phyloP scores from a whole-genome alignment of 2,329 filamentous ascomycete genomes.

The Grosmannia huntii region DNA sequence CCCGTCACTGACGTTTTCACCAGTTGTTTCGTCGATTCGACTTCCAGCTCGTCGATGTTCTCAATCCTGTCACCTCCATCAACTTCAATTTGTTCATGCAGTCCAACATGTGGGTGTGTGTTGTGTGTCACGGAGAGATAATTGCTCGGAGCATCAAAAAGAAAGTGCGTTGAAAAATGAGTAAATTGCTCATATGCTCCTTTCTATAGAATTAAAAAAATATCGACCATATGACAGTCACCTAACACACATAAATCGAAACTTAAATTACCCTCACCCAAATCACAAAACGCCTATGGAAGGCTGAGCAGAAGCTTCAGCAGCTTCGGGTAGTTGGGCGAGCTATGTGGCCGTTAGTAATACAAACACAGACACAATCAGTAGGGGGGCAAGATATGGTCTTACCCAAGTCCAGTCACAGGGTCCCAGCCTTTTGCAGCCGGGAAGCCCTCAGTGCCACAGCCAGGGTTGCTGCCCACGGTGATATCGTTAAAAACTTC shows the following conservation, averaged over 20 bases:
- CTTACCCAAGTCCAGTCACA: slow-evolving; percentile 14
- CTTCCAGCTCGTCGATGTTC: too few relatives aligned
- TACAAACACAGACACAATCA: neutral
- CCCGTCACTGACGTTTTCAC: too few relatives aligned
- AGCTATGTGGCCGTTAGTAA: neutral
- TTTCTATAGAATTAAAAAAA: neutral
- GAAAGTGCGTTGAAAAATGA: too few relatives aligned
- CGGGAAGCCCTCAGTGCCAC: slow-evolving; percentile 18
- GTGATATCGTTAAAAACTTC: slow-evolving; percentile 19
- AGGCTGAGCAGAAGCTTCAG: slow-evolving; percentile 12
- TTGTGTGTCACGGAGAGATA: too few relatives aligned
- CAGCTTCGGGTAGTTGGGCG: slow-evolving; percentile 15
- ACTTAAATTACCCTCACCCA: neutral
- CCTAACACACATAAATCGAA: neutral
- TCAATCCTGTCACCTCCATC: too few relatives aligned
- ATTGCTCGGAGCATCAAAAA: too few relatives aligned
- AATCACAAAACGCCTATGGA: neutral
- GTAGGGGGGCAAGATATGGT: neutral
- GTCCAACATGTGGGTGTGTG: too few relatives aligned
- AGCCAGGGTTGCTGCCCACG: slow-evolving; percentile 19
- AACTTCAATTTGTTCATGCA: too few relatives aligned
- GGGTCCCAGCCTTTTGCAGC: slow-evolving; percentile 18
- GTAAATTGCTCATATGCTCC: neutral
- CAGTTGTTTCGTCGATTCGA: too few relatives aligned
- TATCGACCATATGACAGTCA: neutral